Percentiles rank a stretch among this genome's conserved stretches.
Conservation (phyloP, 495 filamentous ascomycete species). For the Podospora pseudopauciseta region DNA sequence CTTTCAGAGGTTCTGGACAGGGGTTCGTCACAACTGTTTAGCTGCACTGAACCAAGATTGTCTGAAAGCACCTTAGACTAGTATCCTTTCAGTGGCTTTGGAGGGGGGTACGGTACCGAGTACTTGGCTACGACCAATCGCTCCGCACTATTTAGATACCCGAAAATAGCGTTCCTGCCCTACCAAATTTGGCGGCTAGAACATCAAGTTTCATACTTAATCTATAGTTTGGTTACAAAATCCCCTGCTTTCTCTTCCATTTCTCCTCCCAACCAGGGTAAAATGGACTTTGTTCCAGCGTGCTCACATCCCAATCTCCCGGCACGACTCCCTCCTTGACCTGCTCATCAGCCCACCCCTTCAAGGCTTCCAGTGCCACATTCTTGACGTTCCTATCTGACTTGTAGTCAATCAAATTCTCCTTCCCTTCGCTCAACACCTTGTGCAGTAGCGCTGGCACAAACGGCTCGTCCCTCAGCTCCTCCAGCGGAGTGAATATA, state of each 20-base stretch:
- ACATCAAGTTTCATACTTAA: no score
- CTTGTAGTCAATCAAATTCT: slow-evolving; percentile 77
- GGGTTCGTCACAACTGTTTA: no score
- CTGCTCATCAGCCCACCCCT: slow-evolving; percentile 69
- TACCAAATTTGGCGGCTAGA: no score
- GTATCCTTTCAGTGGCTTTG: no score
- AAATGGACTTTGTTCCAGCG: slow-evolving; percentile 78
- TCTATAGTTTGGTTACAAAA: slow-evolving; percentile 3
- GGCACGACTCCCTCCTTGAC: slow-evolving; percentile 57
- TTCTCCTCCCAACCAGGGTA: slow-evolving; percentile 81
- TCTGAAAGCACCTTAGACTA: no score
- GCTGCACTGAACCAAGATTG: no score
- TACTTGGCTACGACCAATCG: no score
- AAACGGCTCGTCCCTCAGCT: slow-evolving; percentile 71
- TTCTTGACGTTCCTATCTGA: slow-evolving; percentile 80
- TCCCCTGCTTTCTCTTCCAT: slow-evolving; percentile 77
- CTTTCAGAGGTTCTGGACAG: no score
- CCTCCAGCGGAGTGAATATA: slow-evolving; percentile 71
- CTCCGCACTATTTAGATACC: no score
- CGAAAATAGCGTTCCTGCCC: no score
- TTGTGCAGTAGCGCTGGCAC: slow-evolving; percentile 66
- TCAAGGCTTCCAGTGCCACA: slow-evolving; percentile 64
- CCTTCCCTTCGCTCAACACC: slow-evolving; percentile 69
- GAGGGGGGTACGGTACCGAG: no score
- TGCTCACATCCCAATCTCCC: slow-evolving; percentile 65